phyloP scores from a whole-genome alignment of 768 basidiomycete species.

The Macrolepiota dolichaula region DNA sequence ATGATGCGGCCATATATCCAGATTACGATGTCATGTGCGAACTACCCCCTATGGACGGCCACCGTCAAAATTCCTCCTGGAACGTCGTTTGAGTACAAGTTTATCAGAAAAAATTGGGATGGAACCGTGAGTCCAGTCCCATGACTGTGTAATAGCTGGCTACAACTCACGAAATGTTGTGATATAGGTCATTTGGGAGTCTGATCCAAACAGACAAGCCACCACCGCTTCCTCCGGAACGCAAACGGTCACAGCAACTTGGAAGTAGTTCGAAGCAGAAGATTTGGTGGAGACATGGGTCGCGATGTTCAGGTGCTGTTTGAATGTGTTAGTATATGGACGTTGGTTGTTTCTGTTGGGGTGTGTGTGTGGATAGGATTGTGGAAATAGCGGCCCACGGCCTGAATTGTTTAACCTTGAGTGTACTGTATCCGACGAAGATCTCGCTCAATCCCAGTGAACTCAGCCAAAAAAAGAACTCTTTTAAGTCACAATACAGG shows the following conservation, averaged over 20 bases:
- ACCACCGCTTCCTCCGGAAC: slow-evolving; percentile 38
- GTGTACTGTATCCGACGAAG: no score
- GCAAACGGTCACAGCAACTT: slow-evolving; percentile 37
- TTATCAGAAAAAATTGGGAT: slow-evolving; percentile 51
- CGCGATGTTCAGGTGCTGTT: no score
- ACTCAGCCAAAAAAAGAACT: no score
- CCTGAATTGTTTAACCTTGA: no score
- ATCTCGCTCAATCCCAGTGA: no score
- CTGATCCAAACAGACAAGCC: slow-evolving; percentile 52
- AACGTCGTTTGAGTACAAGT: slow-evolving; percentile 56
- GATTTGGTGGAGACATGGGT: neutral
- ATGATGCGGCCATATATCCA: slow-evolving; percentile 15
- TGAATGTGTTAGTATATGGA: no score
- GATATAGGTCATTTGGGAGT: slow-evolving; percentile 55
- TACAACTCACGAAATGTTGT: neutral
- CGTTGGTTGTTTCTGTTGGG: no score
- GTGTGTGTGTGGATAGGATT: no score
- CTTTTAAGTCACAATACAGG: no score
- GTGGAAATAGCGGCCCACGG: no score
- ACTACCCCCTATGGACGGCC: slow-evolving; percentile 53
- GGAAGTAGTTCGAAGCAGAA: slow-evolving; percentile 24
- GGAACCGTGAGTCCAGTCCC: slow-evolving; percentile 36
- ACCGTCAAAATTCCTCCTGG: slow-evolving; percentile 45
- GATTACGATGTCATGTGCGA: slow-evolving; percentile 49
- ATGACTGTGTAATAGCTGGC: neutral